Conservation (phyloP, 768 basidiomycete species). For the Collybia nuda region DNA sequence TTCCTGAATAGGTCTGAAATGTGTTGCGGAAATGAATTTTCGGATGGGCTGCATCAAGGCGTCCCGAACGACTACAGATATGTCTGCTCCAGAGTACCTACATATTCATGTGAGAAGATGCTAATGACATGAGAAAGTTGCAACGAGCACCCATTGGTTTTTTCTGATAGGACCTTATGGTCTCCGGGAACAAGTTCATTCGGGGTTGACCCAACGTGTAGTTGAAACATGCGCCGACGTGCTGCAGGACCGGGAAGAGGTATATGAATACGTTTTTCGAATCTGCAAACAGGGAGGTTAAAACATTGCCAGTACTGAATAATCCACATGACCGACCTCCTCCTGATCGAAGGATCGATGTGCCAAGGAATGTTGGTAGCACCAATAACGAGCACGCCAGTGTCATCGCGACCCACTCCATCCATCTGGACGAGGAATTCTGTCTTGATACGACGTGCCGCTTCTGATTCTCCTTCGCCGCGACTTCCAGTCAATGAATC, state of each 20-base stretch:
- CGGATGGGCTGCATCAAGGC: slow-evolving; percentile 98
- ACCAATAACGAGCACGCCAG: slow-evolving; percentile 92
- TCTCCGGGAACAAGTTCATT: slow-evolving; percentile 79
- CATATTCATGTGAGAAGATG: too few species aligned
- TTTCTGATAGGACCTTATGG: slow-evolving; percentile 76
- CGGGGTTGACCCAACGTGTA: slow-evolving; percentile 92
- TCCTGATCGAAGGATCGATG: slow-evolving; percentile 95
- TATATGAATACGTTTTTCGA: slow-evolving; percentile 98
- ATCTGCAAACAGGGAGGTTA: slow-evolving; percentile 42
- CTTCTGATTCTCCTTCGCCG: slow-evolving; percentile 95
- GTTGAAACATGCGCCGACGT: slow-evolving; percentile 92
- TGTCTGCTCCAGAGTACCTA: slow-evolving; percentile 88
- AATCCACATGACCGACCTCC: slow-evolving; percentile 53
- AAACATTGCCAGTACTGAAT: not conserved
- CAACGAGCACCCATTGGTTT: slow-evolving; percentile 65
- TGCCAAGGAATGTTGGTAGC: slow-evolving; percentile 99
- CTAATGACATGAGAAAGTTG: too few species aligned
- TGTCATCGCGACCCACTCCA: slow-evolving; percentile 96
- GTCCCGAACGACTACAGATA: slow-evolving; percentile 91
- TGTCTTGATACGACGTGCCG: slow-evolving; percentile 95
- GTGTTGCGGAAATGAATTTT: slow-evolving; percentile 93
- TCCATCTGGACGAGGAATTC: slow-evolving; percentile 99
- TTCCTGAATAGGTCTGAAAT: slow-evolving; percentile 71
- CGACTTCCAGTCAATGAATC: slow-evolving; percentile 94
- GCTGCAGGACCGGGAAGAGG: slow-evolving; percentile 94